Conservation (phyloP, 331 rosid species). For the Ulmus americana region DNA sequence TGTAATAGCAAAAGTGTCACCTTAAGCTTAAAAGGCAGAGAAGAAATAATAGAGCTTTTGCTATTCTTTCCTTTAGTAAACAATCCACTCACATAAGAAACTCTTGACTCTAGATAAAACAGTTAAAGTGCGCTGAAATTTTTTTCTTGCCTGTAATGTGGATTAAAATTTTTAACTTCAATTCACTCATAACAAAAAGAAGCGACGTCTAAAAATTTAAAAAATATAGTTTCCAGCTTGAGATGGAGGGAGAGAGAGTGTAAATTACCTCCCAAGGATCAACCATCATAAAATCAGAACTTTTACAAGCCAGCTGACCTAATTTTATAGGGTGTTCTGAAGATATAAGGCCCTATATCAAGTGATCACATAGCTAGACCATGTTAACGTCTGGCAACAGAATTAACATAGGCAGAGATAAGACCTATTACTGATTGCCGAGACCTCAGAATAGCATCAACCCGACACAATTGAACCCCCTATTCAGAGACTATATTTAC, state of each 20-base stretch:
- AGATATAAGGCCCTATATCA: conserved; percentile 55
- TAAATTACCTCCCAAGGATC: conserved; percentile 89
- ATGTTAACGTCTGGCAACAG: conserved; percentile 12
- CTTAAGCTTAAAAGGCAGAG: not conserved
- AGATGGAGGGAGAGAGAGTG: conserved; percentile 10
- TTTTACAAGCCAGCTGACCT: conserved; percentile 63
- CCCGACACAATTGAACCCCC: conserved; percentile 4
- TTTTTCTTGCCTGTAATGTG: conserved; percentile 64
- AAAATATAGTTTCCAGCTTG: conserved; percentile 6
- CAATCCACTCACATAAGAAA: conserved; percentile 36
- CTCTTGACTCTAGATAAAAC: conserved; percentile 56
- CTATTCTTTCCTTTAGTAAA: conserved; percentile 48
- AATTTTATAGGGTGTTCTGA: conserved; percentile 62
- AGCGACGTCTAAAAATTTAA: conserved; percentile 5
- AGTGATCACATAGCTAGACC: conserved; percentile 12
- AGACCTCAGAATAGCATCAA: conserved; percentile 15
- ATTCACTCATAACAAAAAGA: conserved; percentile 12
- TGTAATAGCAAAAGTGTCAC: no score
- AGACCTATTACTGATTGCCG: not conserved
- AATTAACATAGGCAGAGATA: not conserved
- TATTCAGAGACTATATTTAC: not conserved
- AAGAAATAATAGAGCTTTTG: not conserved
- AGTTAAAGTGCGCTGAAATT: conserved; percentile 58
- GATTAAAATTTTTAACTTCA: conserved; percentile 1
- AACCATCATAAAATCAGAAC: conserved; percentile 78